Evolutionary conservation across 1,139 yeast species (phyloP), one percentile per base, ranked within the genome.

Genomic region (Meyerozyma athensensis): DNA sequence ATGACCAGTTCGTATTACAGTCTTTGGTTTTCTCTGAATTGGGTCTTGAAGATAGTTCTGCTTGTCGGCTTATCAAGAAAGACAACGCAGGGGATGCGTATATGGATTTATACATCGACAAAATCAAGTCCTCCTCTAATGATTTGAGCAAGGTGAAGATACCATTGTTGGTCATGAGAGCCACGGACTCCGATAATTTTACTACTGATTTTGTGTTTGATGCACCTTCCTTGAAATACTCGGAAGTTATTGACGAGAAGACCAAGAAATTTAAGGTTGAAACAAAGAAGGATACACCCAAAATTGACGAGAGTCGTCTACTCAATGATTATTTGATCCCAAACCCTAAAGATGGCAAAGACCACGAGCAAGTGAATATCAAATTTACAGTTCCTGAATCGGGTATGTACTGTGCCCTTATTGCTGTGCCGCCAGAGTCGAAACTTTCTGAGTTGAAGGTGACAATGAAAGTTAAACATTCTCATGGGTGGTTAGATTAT

Each of bases 381-480:
- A 33, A 26, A 1, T 53, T 54, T 33, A 33, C 42, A 1, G 55
- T 59, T 5, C 43, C 51, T 4, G 45, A 53, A 18, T 46, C 63
- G 1, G 72, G 72, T 1, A 41, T 54, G 13, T 65, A 65, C 42
- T 65, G 71, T 50, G 59, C 60, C 16, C 65, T 63, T 41, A 46
- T 58, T 34, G 65, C 63, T 4, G 57, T 59, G 5, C 56, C 60
- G 8, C 18, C 36, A 1, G 52, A 44, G 9, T 37, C 30, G 13
- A 39, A 34, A 1, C 33, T 54, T 4, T 17, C 36, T 5, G 26
- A 36, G 4, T 35, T 56, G 21, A 35, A 37, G 7, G 39, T 59
- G 7, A 55, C 62, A 1, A 47, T 65, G 8, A 41, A 40, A 10
- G 50, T 49, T 41, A 45, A 43, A 19, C 59, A 54, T 40, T 50